Evolutionary conservation across 257 asterid species (phyloP).

Genomic region (Gentiana dahurica): DNA sequence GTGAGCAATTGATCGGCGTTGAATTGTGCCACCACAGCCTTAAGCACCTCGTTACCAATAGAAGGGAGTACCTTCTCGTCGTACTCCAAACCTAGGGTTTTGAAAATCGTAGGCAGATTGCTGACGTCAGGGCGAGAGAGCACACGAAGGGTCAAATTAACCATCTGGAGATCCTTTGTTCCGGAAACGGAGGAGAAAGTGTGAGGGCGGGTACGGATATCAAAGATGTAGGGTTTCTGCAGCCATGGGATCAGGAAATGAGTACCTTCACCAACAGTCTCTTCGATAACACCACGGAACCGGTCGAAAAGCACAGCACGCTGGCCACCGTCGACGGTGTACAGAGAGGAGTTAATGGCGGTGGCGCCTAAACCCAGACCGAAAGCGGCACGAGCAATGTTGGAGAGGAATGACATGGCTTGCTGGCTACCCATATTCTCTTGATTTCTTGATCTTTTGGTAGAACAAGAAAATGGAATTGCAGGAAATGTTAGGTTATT

Average conservation of each 20-base stretch:
- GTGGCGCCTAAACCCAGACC: slow-evolving; percentile 8
- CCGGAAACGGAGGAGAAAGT: slow-evolving; percentile 14
- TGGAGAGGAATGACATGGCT: too few species aligned
- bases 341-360: slow-evolving; percentile 8
- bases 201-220: slow-evolving; percentile 15
- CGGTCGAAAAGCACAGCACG: slow-evolving; percentile 14
- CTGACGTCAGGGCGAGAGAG: slow-evolving; percentile 24
- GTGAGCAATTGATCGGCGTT: slow-evolving; percentile 33
- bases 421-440: too few species aligned
- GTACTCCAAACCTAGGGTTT: slow-evolving; percentile 23
- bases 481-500: too few species aligned
- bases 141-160: slow-evolving; percentile 18
- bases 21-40: slow-evolving; percentile 28
- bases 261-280: slow-evolving; percentile 14
- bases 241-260: slow-evolving; percentile 16
- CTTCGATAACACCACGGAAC: slow-evolving; percentile 11
- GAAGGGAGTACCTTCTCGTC: slow-evolving; percentile 27
- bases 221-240: slow-evolving; percentile 16
- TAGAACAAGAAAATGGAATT: too few species aligned
- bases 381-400: too few species aligned
- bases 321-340: slow-evolving; percentile 16
- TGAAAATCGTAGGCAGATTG: slow-evolving; percentile 19
- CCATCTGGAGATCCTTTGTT: slow-evolving; percentile 17
- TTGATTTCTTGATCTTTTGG: not conserved
- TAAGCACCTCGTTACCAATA: slow-evolving; percentile 22